Conservation (phyloP, 2,329 filamentous ascomycete species). For the Amauroascus verrucosus region DNA sequence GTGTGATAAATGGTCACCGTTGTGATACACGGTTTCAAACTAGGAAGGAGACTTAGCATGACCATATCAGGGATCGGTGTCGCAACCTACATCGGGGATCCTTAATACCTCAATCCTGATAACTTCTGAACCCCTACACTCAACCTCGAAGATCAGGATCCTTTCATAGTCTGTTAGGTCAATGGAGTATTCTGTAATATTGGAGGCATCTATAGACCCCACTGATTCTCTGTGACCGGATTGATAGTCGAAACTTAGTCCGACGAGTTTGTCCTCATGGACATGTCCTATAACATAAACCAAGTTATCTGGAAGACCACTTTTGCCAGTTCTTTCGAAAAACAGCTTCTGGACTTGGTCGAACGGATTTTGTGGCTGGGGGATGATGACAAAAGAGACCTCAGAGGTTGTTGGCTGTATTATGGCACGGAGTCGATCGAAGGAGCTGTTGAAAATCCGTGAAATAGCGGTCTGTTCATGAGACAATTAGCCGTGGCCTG, state of each 20-base stretch:
- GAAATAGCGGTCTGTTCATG: conserved; percentile 1
- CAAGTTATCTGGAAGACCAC: not conserved
- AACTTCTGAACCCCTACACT: not conserved
- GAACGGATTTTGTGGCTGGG: not conserved
- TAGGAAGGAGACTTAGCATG: not conserved
- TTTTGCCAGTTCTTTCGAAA: not conserved
- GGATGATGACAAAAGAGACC: not conserved
- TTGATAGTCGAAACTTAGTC: conserved; percentile 4
- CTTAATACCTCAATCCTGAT: not conserved
- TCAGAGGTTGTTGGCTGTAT: not conserved
- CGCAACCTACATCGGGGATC: not conserved
- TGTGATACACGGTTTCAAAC: not conserved
- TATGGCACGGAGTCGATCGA: conserved; percentile 8
- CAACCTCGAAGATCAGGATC: not conserved
- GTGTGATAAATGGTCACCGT: not conserved
- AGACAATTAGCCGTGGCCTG: too few relatives aligned
- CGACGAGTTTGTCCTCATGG: not conserved
- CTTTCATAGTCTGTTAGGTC: not conserved
- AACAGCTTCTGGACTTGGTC: conserved; percentile 5
- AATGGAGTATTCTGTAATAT: not conserved
- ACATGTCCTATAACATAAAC: not conserved
- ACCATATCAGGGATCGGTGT: not conserved
- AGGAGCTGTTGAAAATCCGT: conserved; percentile 7
- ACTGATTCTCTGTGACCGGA: not conserved
- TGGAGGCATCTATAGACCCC: not conserved